Base-by-base conservation (phyloP, 2,329 filamentous ascomycete species). In the Penicillium sp. region DNA sequence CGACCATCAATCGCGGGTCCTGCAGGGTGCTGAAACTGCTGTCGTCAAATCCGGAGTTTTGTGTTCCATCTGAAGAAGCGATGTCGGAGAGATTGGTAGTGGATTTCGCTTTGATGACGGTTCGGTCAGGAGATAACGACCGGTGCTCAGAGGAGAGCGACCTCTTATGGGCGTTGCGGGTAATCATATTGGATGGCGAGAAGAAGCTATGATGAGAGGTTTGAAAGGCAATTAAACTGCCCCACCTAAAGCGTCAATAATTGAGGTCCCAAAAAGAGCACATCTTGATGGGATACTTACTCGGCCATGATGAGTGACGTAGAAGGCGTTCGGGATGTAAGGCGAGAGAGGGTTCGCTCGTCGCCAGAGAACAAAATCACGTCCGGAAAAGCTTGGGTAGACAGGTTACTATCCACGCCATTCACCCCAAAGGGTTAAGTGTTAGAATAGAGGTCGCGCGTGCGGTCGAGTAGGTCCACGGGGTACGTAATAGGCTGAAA, bases 21-120 rank as follows among this genome's bases (percentile, higher is more conserved):
- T 68, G 64, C 63, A 77, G 64, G 55, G 75, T 72, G 55, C 69
- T 66, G 64, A 78, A 72, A 57, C 69, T 65, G 62, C 64, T 61
- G 61, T 66, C 69, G 32, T 66, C 56, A 29, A 67, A 62, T 12
- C 61, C 61, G 60, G 45, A 41, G 6, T 57, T 33, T 3, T 24
- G 7, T 58, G 61, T 33, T 57, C 58, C 24, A 58, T 60, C 22
- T 57, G 55, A 12, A 50, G 65, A 58, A 13, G 65, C 59, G 52
- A 67, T 66, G 32, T 66, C 64, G 17, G 64, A 58, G 7, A 75
- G 62, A 29, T 70, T 68, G 48, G 69, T 74, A 19, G 68, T 69
- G 1, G 72, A 75, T 45, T 70, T 72, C 52, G 71, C 69, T 58
- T 71, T 74, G 19, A 63, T 66, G n/a, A 74, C 61, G 19, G 64